Base-by-base conservation (phyloP, 2,329 filamentous ascomycete genomes). In the Neurospora crassa region DNA sequence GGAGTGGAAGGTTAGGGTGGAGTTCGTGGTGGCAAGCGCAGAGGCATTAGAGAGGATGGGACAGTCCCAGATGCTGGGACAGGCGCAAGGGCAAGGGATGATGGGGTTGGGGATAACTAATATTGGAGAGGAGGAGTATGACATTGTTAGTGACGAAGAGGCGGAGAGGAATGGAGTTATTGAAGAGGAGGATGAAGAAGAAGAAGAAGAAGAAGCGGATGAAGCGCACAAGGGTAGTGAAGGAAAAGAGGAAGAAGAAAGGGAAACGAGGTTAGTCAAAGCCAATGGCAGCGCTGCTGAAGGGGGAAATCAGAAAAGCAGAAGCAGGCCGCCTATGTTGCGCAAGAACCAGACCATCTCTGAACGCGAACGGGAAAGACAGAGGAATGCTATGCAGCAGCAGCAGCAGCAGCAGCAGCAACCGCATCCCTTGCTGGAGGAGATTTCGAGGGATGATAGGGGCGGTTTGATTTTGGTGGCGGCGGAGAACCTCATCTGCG, bases 1-100 rank as follows among this genome's bases (percentile, higher is more conserved):
- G 37, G 91, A 93, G 75, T 99, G 96, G 96, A 92, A 91, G 79
- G 84, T 99, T 42, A 86, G 93, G 1, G 89, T 99, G 71, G 94
- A 98, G 81, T 99, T 99, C 81, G 94, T 97, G 37, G 95, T 95
- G 6, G 90, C 92, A 6, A 88, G 47, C 24, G 24, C 47, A 12
- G 47, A 59, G 86, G 20, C 79, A 86, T 68, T n/a, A 20, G 41
- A 24, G 43, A 67, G 47, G 74, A 69, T 16, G 75, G 78, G 59
- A 73, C 73, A 12, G 70, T 75, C 40, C 73, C 71, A 1, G 68
- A 71, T 40, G 73, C 72, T n/a, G 76, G 76, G 63, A 45, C 37
- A 29, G 20, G 70, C 11, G 41, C 76, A 78, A 41, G 79, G 78
- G 43, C 77, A 79, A 41, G 77, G 77, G 73, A 74, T 34, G 73